A percentile compares a stretch with the other conserved stretches of the same genome.
Evolutionary conservation across 768 basidiomycete species (phyloP).

Genomic region (Collybia mongolica): DNA sequence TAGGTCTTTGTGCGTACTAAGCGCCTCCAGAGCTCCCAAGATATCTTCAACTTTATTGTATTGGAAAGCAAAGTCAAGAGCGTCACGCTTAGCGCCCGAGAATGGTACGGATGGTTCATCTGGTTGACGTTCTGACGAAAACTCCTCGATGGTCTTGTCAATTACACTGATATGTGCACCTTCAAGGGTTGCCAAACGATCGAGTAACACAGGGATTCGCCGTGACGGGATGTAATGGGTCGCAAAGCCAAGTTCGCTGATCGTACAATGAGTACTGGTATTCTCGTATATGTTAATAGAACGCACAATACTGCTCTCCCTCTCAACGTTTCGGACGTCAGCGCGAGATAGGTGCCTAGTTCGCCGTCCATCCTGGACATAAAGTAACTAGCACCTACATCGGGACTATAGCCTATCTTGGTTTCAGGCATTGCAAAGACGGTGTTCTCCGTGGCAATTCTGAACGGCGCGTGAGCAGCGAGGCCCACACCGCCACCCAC

Average conservation of each 20-base stretch:
- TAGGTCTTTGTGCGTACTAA: constrained; percentile 36
- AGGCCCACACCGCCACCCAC: constrained; percentile 98
- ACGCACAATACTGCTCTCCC: constrained; percentile 89
- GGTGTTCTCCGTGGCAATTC: constrained; percentile 93
- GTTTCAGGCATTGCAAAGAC: constrained; percentile 96
- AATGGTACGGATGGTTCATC: constrained; percentile 54
- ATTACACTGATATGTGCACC: constrained; percentile 36
- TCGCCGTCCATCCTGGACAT: constrained; percentile 88
- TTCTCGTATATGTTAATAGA: constrained; percentile 1
- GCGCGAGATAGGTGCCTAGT: constrained; percentile 89
- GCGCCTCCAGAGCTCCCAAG: constrained; percentile 49
- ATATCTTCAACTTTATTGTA: constrained; percentile 73
- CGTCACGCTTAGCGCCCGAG: constrained; percentile 63
- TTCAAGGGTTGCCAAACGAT: constrained; percentile 61
- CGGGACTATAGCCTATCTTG: constrained; percentile 86
- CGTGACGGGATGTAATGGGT: constrained; percentile 89
- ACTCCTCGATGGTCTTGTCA: constrained; percentile 62
- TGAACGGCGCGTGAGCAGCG: constrained; percentile 77
- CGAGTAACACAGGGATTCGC: constrained; percentile 68
- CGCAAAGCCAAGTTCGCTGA: constrained; percentile 87
- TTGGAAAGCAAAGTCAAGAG: constrained; percentile 79
- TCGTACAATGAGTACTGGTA: not conserved
- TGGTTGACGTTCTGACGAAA: constrained; percentile 69
- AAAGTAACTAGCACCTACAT: constrained; percentile 92
- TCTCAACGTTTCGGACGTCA: constrained; percentile 70